Evolutionary conservation across 176 grass and related monocot species (phyloP).

Genomic region (Triticum turgidum): DNA sequence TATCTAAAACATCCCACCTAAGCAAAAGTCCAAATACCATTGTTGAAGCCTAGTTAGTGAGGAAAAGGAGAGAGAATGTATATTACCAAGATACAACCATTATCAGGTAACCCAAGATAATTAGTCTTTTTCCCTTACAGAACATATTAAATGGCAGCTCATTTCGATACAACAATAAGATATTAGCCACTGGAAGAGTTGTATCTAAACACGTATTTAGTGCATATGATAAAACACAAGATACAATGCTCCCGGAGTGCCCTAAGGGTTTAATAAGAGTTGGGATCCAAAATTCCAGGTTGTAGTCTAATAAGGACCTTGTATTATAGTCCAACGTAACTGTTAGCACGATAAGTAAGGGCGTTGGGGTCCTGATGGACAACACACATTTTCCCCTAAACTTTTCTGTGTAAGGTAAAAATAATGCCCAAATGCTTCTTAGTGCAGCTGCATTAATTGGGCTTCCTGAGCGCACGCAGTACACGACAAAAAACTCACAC

Average conservation of each 20-base stretch:
- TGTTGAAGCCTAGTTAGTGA: not conserved
- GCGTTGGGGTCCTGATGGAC: not conserved
- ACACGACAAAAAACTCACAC: too few species aligned
- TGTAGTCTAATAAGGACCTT: not conserved
- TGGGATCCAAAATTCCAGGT: not conserved
- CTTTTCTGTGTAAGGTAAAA: not conserved
- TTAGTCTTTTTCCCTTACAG: not conserved
- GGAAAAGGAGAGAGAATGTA: not conserved
- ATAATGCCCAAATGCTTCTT: not conserved
- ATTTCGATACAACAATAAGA: not conserved
- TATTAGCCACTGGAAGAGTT: not conserved
- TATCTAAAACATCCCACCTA: not conserved
- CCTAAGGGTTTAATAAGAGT: not conserved
- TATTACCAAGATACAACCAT: not conserved
- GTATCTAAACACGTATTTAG: not conserved
- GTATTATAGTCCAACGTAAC: not conserved
- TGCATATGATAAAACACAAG: not conserved
- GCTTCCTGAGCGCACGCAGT: too few species aligned
- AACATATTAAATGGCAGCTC: not conserved
- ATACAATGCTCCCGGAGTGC: not conserved
- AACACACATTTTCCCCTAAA: not conserved
- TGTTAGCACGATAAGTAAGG: not conserved
- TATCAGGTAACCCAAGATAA: not conserved
- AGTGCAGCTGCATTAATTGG: too few species aligned
- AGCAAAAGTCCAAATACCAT: not conserved